These are phyloP conservation scores for Byssochlamys sp. DNA, from an alignment of 2,329 filamentous ascomycete genomes.

Conservation along the genomic window DNA sequence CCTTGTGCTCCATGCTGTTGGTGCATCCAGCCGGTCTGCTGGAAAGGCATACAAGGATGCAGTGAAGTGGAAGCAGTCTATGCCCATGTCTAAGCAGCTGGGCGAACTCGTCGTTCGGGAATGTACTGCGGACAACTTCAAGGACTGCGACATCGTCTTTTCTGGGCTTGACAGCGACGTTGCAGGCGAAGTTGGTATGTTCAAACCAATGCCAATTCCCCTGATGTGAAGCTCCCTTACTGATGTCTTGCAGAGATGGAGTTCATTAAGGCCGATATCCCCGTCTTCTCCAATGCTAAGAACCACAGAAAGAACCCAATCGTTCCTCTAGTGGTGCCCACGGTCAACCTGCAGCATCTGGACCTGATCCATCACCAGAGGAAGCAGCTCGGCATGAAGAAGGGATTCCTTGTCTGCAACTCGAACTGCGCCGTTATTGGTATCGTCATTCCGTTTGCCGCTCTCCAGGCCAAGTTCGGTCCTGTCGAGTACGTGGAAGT, in stretches of 20 bases:
- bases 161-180: constrained; percentile 87
- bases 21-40: constrained; percentile 77
- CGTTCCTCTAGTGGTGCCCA: constrained; percentile 87
- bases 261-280: constrained; percentile 77
- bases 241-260: constrained; percentile 58
- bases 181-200: constrained; percentile 76
- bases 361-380: constrained; percentile 83
- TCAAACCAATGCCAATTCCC: background rate
- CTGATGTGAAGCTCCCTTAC: background rate
- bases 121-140: constrained; percentile 72
- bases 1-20: constrained; percentile 77
- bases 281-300: constrained; percentile 95
- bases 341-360: constrained; percentile 82
- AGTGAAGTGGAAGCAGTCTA: constrained; percentile 85
- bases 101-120: constrained; percentile 75
- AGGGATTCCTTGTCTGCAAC: constrained; percentile 93
- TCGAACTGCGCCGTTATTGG: constrained; percentile 97
- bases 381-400: constrained; percentile 59
- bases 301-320: constrained; percentile 87
- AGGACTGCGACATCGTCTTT: constrained; percentile 87
- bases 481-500: constrained; percentile 67
- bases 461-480: constrained; percentile 76
- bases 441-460: constrained; percentile 86
- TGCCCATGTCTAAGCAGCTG: constrained; percentile 65
- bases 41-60: constrained; percentile 93